phyloP scores from a whole-genome alignment of 1,284 basidiomycete genomes.

The Cryptococcus floricola region DNA sequence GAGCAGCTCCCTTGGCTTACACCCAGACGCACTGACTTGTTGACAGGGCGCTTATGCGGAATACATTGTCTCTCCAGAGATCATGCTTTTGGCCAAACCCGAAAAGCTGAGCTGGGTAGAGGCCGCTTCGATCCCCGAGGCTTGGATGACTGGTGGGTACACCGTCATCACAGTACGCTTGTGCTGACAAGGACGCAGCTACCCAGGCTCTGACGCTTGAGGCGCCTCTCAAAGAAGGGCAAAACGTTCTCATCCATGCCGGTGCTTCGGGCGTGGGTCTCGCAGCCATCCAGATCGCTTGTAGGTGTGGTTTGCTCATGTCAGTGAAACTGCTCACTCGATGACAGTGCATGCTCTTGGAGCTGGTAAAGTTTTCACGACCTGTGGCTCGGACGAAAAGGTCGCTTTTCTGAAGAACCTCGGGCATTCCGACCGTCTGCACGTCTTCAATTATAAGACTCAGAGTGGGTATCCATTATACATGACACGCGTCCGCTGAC shows the following conservation, averaged over 20 bases:
- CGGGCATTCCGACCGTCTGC: constrained; percentile 57
- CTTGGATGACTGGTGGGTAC: constrained; percentile 70
- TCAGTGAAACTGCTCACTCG: neutral
- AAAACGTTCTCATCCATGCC: constrained; percentile 81
- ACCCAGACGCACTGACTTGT: neutral
- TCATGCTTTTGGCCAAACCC: constrained; percentile 74
- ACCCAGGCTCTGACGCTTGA: constrained; percentile 73
- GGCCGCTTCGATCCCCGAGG: constrained; percentile 81
- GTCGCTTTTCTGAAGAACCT: constrained; percentile 65
- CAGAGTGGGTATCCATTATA: constrained; percentile 56
- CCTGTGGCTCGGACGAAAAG: constrained; percentile 81
- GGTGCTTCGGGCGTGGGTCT: constrained; percentile 87
- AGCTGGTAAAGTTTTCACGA: constrained; percentile 65
- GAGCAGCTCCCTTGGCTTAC: constrained; percentile 24
- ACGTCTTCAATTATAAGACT: constrained; percentile 80
- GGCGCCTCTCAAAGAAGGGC: constrained; percentile 64
- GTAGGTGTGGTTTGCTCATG: constrained; percentile 49
- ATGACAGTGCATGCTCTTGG: constrained; percentile 31
- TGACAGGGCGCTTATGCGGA: constrained; percentile 85
- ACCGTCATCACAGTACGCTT: constrained; percentile 4
- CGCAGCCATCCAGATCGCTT: constrained; percentile 84
- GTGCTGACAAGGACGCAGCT: constrained; percentile 9
- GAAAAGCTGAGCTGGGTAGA: constrained; percentile 71
- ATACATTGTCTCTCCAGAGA: constrained; percentile 67
- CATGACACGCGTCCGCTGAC: neutral